Evolutionary conservation across 352 stramenopile species (phyloP), one percentile per base, ranked within the genome.

Genomic region (Phytophthora hibernalis): DNA sequence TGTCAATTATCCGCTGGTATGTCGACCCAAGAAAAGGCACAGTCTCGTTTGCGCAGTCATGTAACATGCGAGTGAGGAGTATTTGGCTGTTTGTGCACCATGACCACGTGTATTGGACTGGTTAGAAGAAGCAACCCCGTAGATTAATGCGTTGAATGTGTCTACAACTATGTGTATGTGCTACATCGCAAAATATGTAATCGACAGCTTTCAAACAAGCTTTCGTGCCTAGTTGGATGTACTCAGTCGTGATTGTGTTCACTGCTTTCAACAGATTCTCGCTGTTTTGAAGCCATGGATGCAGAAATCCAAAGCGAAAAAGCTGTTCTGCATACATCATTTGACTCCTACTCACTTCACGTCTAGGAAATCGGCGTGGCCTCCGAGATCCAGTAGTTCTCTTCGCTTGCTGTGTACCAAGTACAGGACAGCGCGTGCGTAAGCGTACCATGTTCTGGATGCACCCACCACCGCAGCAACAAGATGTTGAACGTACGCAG

Each of bases 401-500:
- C 69, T 24, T 61, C 69, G 18, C 65, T 77, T 1, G 69, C 69
- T 6, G 59, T 62, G 38, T 65, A 74, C 70, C 70, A 77, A 2
- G 60, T 72, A 31, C 70, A 77, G 0, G 70, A 74, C 6, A 61
- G 40, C 10, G 65, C 45, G 15, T 65, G 49, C 7, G 60, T 68
- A 20, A 77, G 44, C 6, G 44, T 62, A 5, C 65, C 60, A 8
- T 65, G 42, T 4, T 68, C 40, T 12, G 65, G 59, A 15, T 77
- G 54, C 21, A 74, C 26, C 50, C 64, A 69, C 65, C 65, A 77
- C 8, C 70, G 43, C 5, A 77, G 38, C 16, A 77, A 18, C 18
- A 74, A 49, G n/a, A 74, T 43, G 52, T 77, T 77, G 35, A 77
- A 77, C 1, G 60, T 77, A 1, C 59, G 65, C 22, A 77, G 42